Evolutionary conservation across 2,329 filamentous ascomycete genomes (phyloP), one percentile per base, ranked within the genome.

Genomic region (Colletotrichum brevisporum): DNA sequence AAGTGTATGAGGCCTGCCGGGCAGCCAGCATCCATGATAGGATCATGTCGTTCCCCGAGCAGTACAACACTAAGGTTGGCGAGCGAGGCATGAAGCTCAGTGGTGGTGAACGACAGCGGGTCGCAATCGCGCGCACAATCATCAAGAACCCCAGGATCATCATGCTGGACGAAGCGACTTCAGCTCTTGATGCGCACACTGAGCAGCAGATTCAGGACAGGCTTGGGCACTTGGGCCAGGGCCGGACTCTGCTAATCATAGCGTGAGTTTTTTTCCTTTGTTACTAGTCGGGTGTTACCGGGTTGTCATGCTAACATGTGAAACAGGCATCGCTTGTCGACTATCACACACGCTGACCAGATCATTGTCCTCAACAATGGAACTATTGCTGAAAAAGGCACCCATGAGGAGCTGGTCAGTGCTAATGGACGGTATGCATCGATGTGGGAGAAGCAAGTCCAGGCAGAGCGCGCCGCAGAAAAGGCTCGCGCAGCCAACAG

Each of bases 21-120:
- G 94, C 94, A 26, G 94, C 95, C 18, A 95, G 93, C 75, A 97
- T 97, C 65, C 95, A 98, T 76, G 94, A 98, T 72, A 94, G 94
- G 77, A 97, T 97, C 74, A 84, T 97, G 81, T 88, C 89, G 2
- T 97, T 97, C 81, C 94, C 95, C 0, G 94, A 97, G 75, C 90
- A 91, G 45, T 98, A 98, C 78, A 84, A 93, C 52, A 97, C 95
- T 9, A 95, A 95, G 78, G 95, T 98, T 58, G 95, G 95, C 72
- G 95, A 97, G 80, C 91, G 95, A 69, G 95, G 95, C 39, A 85
- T 97, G 56, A 90, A 94, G 59, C 85, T 97, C 3, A 97, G 94
- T 70, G 95, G 95, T 67, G 95, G 95, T 60, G 95, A 98, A 81
- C 97, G 97, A 79, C 95, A 98, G 79, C 91, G 95, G 59, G 94